Evolutionary conservation across 805 yeast genomes (phyloP).

Genomic region (Candida pseudofarinosa): DNA sequence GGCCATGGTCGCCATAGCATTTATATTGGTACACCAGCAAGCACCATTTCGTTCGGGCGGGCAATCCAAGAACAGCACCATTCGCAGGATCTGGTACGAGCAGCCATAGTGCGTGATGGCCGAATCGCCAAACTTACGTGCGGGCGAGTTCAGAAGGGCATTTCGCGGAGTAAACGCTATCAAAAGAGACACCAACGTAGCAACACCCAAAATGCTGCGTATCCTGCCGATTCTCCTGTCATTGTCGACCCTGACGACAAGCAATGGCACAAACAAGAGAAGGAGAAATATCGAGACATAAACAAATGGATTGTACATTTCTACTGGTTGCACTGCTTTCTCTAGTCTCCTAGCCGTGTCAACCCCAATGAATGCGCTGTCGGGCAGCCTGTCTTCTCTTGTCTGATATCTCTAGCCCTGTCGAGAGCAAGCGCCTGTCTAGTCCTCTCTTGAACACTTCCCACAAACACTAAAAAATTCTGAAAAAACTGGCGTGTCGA

Average conservation of each 20-base stretch:
- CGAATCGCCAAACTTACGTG: conserved; percentile 23
- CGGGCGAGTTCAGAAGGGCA: conserved; percentile 28
- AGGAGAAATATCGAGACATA: conserved; percentile 12
- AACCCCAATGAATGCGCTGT: too few species aligned
- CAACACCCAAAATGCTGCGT: conserved; percentile 6
- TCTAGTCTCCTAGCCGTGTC: too few species aligned
- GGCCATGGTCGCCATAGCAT: conserved; percentile 35
- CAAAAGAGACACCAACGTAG: conserved; percentile 10
- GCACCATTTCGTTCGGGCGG: conserved; percentile 2
- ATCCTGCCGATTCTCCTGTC: conserved; percentile 1
- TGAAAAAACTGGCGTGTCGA: too few species aligned
- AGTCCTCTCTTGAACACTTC: too few species aligned
- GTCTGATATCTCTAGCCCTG: too few species aligned
- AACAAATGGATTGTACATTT: conserved; percentile 16
- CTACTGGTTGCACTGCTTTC: not conserved
- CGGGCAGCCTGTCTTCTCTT: too few species aligned
- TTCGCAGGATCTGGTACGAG: conserved; percentile 16
- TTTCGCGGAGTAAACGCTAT: conserved; percentile 20
- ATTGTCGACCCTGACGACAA: conserved; percentile 1
- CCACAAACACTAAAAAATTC: too few species aligned
- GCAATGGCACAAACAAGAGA: conserved; percentile 13
- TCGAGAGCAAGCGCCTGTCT: too few species aligned
- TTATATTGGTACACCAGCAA: conserved; percentile 26
- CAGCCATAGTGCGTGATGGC: conserved; percentile 31
- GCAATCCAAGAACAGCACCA: conserved; percentile 19